These are phyloP conservation scores for Lodderomyces pseudojiufengensis DNA, from an alignment of 1,139 yeast species.

Conservation along the genomic window DNA sequence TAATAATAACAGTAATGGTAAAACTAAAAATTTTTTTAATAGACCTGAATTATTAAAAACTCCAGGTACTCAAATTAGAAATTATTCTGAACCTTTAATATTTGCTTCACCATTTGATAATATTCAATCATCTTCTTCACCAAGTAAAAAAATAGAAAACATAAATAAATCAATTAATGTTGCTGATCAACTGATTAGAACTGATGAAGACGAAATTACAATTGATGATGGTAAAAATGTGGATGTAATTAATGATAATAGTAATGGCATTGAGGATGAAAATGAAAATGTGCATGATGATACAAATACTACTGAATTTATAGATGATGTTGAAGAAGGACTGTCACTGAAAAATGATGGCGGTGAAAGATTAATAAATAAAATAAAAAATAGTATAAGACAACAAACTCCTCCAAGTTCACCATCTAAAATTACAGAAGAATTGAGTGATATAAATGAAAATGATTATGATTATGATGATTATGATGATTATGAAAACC, in stretches of 20 bases:
- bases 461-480: conserved; percentile 3
- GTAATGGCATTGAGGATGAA: background rate
- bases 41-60: background rate
- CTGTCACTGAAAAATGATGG: conserved; percentile 1
- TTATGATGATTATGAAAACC: conserved; percentile 4
- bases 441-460: conserved; percentile 4
- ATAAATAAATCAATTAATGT: background rate
- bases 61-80: conserved; percentile 8
- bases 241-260: conserved; percentile 2
- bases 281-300: background rate
- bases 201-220: conserved; percentile 9
- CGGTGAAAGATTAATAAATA: too few relatives aligned
- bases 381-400: conserved; percentile 1
- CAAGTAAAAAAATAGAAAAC: conserved; percentile 3
- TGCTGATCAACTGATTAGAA: conserved; percentile 8
- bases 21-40: too few relatives aligned
- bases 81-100: conserved; percentile 11
- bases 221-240: conserved; percentile 1
- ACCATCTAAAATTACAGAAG: background rate
- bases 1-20: too few relatives aligned
- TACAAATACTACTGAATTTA: background rate
- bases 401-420: conserved; percentile 5
- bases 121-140: conserved; percentile 9
- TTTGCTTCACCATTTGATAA: conserved; percentile 14
- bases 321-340: conserved; percentile 1